A percentile compares a stretch with the other conserved stretches of the same genome.
Conservation (phyloP, 2,329 filamentous ascomycete species). For the Scopulariopsis brevicaulis region DNA sequence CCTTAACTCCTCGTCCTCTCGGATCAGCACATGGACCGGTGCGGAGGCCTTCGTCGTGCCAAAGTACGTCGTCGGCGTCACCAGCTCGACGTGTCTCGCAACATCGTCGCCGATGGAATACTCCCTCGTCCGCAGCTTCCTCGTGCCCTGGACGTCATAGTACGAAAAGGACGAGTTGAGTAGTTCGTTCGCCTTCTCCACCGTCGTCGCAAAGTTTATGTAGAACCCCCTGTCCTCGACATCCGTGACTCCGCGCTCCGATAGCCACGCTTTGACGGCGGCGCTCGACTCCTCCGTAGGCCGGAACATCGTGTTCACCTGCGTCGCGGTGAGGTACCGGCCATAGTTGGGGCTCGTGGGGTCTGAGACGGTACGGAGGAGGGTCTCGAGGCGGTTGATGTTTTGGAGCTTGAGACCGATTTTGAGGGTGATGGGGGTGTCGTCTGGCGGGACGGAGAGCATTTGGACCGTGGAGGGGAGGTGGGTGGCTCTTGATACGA, state of each 20-base stretch:
- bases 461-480: conserved; percentile 2
- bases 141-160: conserved; percentile 23
- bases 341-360: conserved; percentile 15
- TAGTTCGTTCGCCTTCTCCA: conserved; percentile 22
- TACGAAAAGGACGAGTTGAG: conserved; percentile 29
- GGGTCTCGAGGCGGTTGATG: conserved; percentile 13
- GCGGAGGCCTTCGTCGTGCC: conserved; percentile 16
- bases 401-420: conserved; percentile 21
- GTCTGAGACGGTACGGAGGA: conserved; percentile 13
- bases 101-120: conserved; percentile 21
- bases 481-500: background rate
- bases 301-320: conserved; percentile 13
- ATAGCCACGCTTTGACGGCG: conserved; percentile 13
- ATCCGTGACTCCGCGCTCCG: conserved; percentile 5
- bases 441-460: background rate
- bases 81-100: conserved; percentile 25
- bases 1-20: background rate
- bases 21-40: background rate
- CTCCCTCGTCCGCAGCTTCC: conserved; percentile 18
- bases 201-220: conserved; percentile 21
- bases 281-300: conserved; percentile 11
- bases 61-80: conserved; percentile 34
- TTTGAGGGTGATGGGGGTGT: conserved; percentile 2
- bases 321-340: conserved; percentile 12
- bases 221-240: conserved; percentile 9